phyloP scores from a whole-genome alignment of 345 rosid species.

The Pugionium dolabratum region DNA sequence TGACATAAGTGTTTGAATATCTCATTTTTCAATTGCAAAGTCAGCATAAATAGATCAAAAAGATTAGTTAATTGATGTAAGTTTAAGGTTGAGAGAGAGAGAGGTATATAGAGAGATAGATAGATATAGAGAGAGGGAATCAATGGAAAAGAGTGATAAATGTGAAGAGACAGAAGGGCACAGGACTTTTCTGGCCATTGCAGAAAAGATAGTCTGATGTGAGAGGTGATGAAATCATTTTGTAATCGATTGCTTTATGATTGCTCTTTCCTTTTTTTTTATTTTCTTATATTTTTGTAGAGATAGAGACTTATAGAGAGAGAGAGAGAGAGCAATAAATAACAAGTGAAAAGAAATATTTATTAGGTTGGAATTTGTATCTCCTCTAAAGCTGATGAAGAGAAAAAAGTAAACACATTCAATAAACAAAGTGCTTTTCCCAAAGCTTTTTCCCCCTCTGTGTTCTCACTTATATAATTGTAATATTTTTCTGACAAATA shows the following conservation, averaged over 20 bases:
- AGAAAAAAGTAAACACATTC: slow-evolving; percentile 21
- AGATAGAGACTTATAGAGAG: slow-evolving; percentile 13
- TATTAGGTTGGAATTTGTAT: slow-evolving; percentile 28
- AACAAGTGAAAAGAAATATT: slow-evolving; percentile 31
- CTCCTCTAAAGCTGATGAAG: slow-evolving; percentile 32
- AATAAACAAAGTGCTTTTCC: slow-evolving; percentile 42
- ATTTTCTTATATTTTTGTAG: not conserved
- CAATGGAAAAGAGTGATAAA: slow-evolving; percentile 39
- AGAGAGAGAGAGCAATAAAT: slow-evolving; percentile 26
- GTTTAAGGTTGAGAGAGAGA: slow-evolving; percentile 36
- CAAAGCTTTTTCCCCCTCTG: slow-evolving; percentile 27
- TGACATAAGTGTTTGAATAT: slow-evolving; percentile 34
- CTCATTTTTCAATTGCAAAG: slow-evolving; percentile 28
- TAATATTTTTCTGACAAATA: slow-evolving; percentile 32
- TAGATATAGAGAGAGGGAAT: slow-evolving; percentile 2
- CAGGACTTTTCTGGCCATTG: slow-evolving; percentile 44
- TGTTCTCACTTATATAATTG: slow-evolving; percentile 27
- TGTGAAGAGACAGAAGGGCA: slow-evolving; percentile 48
- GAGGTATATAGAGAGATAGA: not conserved
- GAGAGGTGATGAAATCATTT: slow-evolving; percentile 49
- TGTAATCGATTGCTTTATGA: slow-evolving; percentile 53
- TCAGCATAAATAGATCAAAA: slow-evolving; percentile 38
- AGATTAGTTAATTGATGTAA: slow-evolving; percentile 36
- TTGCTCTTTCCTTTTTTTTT: slow-evolving; percentile 28
- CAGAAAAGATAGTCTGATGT: slow-evolving; percentile 48